A percentile compares a stretch with the other conserved stretches of the same genome.
phyloP scores from a whole-genome alignment of 257 asterid genomes.

The Primulina eburnea region DNA sequence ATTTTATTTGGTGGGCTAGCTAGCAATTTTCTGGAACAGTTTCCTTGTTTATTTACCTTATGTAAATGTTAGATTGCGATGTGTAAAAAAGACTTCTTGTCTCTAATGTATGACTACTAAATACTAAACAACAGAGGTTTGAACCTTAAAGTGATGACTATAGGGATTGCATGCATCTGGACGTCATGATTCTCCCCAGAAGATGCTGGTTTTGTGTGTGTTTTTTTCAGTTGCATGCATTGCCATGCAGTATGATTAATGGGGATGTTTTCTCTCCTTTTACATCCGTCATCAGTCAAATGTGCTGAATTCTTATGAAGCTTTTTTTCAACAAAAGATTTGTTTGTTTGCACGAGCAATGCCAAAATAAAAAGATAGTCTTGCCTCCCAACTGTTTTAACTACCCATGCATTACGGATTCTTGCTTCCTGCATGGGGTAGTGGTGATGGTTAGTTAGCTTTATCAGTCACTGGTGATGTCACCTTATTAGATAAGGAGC shows the following conservation, averaged over 20 bases:
- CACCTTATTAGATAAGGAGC: not conserved
- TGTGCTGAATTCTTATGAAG: constrained; percentile 3
- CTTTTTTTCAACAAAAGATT: constrained; percentile 21
- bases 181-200: not conserved
- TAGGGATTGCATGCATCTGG: not conserved
- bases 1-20: not conserved
- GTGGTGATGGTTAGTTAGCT: not conserved
- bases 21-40: not conserved
- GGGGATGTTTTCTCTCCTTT: not conserved
- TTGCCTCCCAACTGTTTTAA: constrained; percentile 7
- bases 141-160: not conserved
- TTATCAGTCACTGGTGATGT: too few species aligned
- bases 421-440: constrained; percentile 19
- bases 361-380: not conserved
- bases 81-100: not conserved
- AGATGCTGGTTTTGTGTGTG: constrained; percentile 21
- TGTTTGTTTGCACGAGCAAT: constrained; percentile 13
- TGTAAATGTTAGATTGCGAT: not conserved
- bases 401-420: constrained; percentile 23
- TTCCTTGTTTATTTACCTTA: not conserved
- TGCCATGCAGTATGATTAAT: not conserved
- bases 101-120: too few species aligned
- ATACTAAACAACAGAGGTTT: not conserved
- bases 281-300: constrained; percentile 18
- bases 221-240: constrained; percentile 23